Base-by-base conservation (phyloP, 306 rosid genomes). In the Prinsepia uniflora region DNA sequence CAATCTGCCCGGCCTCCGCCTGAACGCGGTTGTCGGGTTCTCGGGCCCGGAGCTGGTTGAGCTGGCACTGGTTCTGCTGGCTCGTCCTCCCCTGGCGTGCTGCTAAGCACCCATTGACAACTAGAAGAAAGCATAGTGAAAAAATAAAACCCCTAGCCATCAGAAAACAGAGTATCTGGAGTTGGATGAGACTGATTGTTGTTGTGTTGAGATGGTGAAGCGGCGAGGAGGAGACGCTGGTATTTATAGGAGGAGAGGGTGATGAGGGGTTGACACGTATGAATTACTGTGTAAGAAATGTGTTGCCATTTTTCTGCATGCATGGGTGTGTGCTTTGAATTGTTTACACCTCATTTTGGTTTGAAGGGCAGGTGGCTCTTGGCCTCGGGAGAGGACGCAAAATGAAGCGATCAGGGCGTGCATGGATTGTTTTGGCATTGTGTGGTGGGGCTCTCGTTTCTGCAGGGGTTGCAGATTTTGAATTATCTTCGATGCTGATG, bases 121-220 rank as follows among this genome's bases (percentile, higher is more conserved):
- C 78, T 36, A 77, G 19, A 36, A 89, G 36, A 43, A 80, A 22
- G 75, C 83, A 81, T 15, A 83, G 69, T 36, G 84, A 81, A 77
- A 89, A 63, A 12, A 81, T 49, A 9, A 64, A 8, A 66, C 66
- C 60, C 73, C 76, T 86, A 40, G 82, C 79, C 91, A 86, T 86
- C 36, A 30, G 36, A 30, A 30, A 30, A 30, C 36, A 30, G 36
- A 18, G 52, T 41, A 22, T 8, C 20, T 10, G 40, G 15, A 19
- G 59, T 15, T 48, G 3, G 36, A 30, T 30, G 36, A 30, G 36
- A 30, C 36, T 48, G 15, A 48, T 10, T 13, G n/a, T 47, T 13
- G n/a, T 30, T 30, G 36, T 30, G 2, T 30, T 30, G 36, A 7
- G 61, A 56, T 56, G 60, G 73, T 78, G 81, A 65, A 57, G 63